Evolutionary conservation across 2,329 filamentous ascomycete genomes (phyloP), one percentile per base, ranked within the genome.

Genomic region (Neonectria punicea): DNA sequence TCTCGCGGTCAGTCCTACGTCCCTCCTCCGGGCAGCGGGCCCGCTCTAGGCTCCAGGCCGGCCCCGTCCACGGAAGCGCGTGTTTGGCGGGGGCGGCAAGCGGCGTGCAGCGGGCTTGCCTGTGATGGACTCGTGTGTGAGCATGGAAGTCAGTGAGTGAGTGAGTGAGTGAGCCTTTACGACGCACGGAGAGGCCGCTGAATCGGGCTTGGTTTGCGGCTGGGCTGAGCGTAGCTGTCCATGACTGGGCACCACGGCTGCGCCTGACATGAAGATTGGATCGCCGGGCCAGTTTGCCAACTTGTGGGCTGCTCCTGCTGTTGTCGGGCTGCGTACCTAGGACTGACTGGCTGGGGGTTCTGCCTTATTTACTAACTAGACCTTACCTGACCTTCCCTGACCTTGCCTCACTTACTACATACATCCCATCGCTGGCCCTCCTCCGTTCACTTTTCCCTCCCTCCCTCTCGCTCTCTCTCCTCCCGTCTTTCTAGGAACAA

Each of bases 61-160:
- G 63, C 58, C 55, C 59, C 55, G 59, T 66, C 55, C 63, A 58
- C 58, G 62, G 49, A 25, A 36, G 56, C 43, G 49, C 49, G 47
- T 32, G 39, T 54, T 39, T 39, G 36, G 47, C 41, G 41, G 61
- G 16, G 32, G 32, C 63, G 63, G 63, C 58, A 55, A 53, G 54
- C 63, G 63, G 63, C 63, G 63, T 36, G 5, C 14, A n/a, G 36
- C 36, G 36, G 36, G 36, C 14, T 39, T 39, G 36, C 36, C n/a
- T 14, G 34, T 5, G 13, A 36, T 25, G 25, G 25, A 25, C 25
- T 4, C 25, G 25, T 6, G 25, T 25, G 5, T 25, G 25, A 25
- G 25, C 25, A 25, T 25, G 25, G 25, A 25, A 25, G 25, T 25
- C 25, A 25, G 25, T 25, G 25, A 25, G 25, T 25, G 25, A 25